A percentile compares a stretch with the other conserved stretches of the same genome.
Conservation (phyloP, 305 asterid genomes). For the Fraxinus xanthoxyloides region DNA sequence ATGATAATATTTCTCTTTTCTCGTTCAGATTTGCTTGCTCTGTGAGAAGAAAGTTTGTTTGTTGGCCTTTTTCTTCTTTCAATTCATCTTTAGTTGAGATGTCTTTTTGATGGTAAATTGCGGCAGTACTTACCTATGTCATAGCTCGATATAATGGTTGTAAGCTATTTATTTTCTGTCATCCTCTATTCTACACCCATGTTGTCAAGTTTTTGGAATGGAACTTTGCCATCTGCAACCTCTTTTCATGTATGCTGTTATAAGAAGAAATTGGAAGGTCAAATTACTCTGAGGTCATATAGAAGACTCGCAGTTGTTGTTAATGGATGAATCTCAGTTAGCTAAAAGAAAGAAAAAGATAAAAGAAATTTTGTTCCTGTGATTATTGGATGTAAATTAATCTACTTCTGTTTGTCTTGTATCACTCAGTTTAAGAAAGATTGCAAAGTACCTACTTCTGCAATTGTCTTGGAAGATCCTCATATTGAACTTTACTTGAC, state of each 20-base stretch:
- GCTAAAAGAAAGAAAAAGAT: neutral
- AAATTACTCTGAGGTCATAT: neutral
- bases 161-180: neutral
- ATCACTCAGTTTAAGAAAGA: neutral
- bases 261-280: neutral
- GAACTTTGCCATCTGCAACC: neutral
- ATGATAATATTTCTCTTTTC: constrained; percentile 8
- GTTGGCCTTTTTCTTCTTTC: neutral
- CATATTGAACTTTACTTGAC: neutral
- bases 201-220: neutral
- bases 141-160: neutral
- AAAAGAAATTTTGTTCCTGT: neutral
- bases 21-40: neutral
- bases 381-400: neutral
- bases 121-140: neutral
- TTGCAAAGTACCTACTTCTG: neutral
- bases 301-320: neutral
- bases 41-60: neutral
- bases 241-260: neutral
- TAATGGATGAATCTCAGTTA: neutral
- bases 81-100: neutral
- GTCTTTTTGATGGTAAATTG: neutral
- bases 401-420: neutral
- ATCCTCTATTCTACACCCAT: neutral
- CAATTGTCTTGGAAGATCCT: constrained; percentile 3